A percentile compares a stretch with the other conserved stretches of the same genome.
Conservation (phyloP, 108 stramenopile genomes). For the Fragilariopsis cylindrus region DNA sequence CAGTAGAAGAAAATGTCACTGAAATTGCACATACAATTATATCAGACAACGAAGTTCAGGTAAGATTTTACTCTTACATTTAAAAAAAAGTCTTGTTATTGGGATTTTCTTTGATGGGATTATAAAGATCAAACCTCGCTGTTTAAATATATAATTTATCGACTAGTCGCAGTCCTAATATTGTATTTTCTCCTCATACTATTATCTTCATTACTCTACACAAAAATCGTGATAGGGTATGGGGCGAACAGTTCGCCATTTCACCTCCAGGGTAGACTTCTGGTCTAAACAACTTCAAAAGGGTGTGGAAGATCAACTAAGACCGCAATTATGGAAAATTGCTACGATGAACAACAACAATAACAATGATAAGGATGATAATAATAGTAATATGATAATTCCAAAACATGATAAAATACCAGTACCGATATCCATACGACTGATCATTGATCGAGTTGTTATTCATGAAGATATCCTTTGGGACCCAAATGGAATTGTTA, state of each 20-base stretch:
- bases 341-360: constrained; percentile 1
- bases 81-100: too few relatives aligned
- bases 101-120: too few relatives aligned
- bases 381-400: background rate
- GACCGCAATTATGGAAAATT: constrained; percentile 48
- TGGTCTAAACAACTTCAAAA: constrained; percentile 42
- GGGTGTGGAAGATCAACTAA: constrained; percentile 57
- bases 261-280: constrained; percentile 71
- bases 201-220: background rate
- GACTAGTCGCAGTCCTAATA: too few relatives aligned
- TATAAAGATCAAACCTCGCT: too few relatives aligned
- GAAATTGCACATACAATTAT: constrained; percentile 60
- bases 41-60: constrained; percentile 66
- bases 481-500: constrained; percentile 43
- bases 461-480: constrained; percentile 67
- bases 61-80: background rate
- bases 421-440: constrained; percentile 45
- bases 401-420: background rate
- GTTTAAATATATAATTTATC: too few relatives aligned
- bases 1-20: constrained; percentile 55
- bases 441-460: constrained; percentile 33
- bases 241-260: constrained; percentile 63
- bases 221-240: constrained; percentile 35
- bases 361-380: background rate
- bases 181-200: too few relatives aligned